A percentile compares a stretch with the other conserved stretches of the same genome.
These are phyloP conservation scores for Sclerotinia subarctica DNA, from an alignment of 2,329 filamentous ascomycete species.

Conservation along the genomic window DNA sequence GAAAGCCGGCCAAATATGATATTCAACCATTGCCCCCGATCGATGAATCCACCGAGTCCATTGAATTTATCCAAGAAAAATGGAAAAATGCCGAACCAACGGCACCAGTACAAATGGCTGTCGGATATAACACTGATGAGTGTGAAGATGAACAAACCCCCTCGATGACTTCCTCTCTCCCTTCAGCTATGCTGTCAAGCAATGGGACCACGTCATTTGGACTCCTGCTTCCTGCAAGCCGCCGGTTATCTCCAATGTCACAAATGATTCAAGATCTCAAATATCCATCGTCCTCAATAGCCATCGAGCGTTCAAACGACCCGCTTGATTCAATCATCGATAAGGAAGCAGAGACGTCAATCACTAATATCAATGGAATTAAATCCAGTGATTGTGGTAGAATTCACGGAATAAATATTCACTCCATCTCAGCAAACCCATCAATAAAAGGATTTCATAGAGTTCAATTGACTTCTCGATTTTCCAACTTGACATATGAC, in stretches of 20 bases:
- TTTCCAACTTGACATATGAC: not conserved
- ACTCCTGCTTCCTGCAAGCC: too few relatives aligned
- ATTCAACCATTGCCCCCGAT: not conserved
- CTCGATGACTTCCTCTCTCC: not conserved
- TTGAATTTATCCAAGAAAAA: not conserved
- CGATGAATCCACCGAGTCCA: not conserved
- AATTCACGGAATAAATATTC: not conserved
- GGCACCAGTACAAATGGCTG: not conserved
- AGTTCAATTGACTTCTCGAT: not conserved
- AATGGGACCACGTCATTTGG: not conserved
- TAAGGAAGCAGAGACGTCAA: not conserved
- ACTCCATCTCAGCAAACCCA: not conserved
- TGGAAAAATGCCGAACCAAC: not conserved
- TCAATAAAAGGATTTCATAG: not conserved
- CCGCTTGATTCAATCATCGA: not conserved
- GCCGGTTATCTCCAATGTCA: not conserved
- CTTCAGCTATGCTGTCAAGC: not conserved
- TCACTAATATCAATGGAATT: not conserved
- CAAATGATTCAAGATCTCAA: constrained; percentile 1
- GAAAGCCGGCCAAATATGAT: constrained; percentile 11
- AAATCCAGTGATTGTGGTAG: not conserved
- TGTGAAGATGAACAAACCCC: not conserved
- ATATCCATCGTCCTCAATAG: not conserved
- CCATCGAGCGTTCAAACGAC: not conserved
- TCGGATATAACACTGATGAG: too few relatives aligned